These are phyloP conservation scores for Lecanicillium sp. DNA, from an alignment of 2,329 filamentous ascomycete species.

Conservation along the genomic window DNA sequence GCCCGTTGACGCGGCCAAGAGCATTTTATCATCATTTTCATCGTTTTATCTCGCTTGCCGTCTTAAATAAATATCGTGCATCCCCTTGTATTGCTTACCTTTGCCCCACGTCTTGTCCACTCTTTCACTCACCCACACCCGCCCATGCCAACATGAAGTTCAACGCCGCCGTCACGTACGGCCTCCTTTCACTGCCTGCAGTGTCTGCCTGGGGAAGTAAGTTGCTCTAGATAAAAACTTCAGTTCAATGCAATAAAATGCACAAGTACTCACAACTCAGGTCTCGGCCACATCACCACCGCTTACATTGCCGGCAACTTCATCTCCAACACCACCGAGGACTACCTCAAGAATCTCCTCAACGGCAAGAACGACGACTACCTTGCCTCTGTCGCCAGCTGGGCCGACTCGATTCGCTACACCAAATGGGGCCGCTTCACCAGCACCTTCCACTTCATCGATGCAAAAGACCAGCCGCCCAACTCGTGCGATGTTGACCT, in stretches of 20 bases:
- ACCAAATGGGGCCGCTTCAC: conserved; percentile 57
- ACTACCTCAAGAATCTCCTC: conserved; percentile 53
- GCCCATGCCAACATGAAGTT: conserved; percentile 5
- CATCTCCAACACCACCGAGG: conserved; percentile 48
- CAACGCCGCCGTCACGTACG: conserved; percentile 3
- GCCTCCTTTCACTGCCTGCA: conserved; percentile 10
- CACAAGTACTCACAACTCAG: too few relatives aligned
- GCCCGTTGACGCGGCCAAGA: background rate
- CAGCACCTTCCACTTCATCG: conserved; percentile 62
- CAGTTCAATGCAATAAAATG: background rate
- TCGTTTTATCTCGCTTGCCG: background rate
- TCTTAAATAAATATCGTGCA: too few relatives aligned
- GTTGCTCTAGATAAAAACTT: conserved; percentile 15
- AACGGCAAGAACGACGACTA: conserved; percentile 50
- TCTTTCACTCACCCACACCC: background rate
- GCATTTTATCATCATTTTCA: background rate
- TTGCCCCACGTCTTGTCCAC: too few relatives aligned
- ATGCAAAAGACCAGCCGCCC: conserved; percentile 59
- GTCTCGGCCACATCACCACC: conserved; percentile 60
- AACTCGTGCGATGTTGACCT: conserved; percentile 50
- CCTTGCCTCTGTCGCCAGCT: conserved; percentile 57
- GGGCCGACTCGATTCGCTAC: conserved; percentile 62
- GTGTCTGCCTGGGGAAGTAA: conserved; percentile 36
- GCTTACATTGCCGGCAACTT: conserved; percentile 58
- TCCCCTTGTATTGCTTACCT: too few relatives aligned